Percentiles rank a stretch among this genome's conserved stretches.
Evolutionary conservation across 176 grass and related monocot species (phyloP).

Genomic region (Pharus latifolius): DNA sequence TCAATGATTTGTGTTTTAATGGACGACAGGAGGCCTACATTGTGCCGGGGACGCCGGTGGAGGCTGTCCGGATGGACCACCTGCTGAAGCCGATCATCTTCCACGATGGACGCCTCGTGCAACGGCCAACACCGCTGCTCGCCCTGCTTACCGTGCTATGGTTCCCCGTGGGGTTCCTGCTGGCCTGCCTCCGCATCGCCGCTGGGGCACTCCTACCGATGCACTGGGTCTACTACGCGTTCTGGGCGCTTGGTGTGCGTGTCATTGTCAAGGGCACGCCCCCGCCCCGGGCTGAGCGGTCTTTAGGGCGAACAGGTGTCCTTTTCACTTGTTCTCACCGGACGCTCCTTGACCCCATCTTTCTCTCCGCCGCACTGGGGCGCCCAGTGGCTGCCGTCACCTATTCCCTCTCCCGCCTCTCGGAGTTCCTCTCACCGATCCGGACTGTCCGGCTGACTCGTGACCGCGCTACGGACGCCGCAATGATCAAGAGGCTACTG

Average conservation of each 20-base stretch:
- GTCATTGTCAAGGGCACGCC: conserved; percentile 33
- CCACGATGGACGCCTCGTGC: conserved; percentile 63
- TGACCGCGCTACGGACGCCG: conserved; percentile 41
- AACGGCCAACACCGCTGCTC: conserved; percentile 35
- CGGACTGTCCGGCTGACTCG: conserved; percentile 51
- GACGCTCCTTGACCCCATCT: conserved; percentile 60
- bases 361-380: conserved; percentile 37
- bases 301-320: conserved; percentile 6
- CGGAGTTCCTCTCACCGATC: conserved; percentile 66
- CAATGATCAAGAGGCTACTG: conserved; percentile 46
- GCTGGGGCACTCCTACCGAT: conserved; percentile 54
- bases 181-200: conserved; percentile 58
- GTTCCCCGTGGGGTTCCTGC: conserved; percentile 47
- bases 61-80: conserved; percentile 26
- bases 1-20: neutral
- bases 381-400: conserved; percentile 54
- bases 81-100: conserved; percentile 51
- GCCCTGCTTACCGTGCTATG: conserved; percentile 37
- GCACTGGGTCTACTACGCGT: conserved; percentile 50
- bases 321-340: conserved; percentile 80
- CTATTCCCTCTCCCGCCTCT: conserved; percentile 56
- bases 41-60: conserved; percentile 26
- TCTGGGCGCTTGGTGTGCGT: conserved; percentile 51
- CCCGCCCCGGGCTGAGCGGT: conserved; percentile 17
- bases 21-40: conserved; percentile 54